These are phyloP conservation scores for Suillus spraguei DNA, from an alignment of 768 basidiomycete species.

Conservation along the genomic window DNA sequence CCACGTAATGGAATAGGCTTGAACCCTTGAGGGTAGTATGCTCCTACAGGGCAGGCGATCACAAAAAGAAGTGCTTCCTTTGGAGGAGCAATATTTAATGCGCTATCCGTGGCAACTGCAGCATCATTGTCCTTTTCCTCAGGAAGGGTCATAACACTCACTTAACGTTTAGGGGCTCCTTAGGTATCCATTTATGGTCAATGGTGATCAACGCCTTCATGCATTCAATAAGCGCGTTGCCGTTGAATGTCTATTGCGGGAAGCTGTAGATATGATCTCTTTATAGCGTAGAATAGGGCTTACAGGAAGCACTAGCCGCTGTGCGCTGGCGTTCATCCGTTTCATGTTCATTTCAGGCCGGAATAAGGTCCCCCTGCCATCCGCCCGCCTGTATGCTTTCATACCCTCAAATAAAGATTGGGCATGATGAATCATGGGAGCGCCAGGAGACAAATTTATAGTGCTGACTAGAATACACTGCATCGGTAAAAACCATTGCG, in stretches of 20 bases:
- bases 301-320: conserved; percentile 76
- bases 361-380: conserved; percentile 81
- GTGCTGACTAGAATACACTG: conserved; percentile 20
- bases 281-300: conserved; percentile 22
- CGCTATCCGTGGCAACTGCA: conserved; percentile 68
- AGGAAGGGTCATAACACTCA: conserved; percentile 23
- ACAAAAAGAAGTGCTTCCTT: conserved; percentile 71
- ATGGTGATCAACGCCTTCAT: conserved; percentile 88
- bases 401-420: conserved; percentile 91
- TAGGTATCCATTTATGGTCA: too few relatives aligned
- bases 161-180: too few relatives aligned
- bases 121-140: neutral
- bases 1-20: conserved; percentile 88
- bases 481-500: conserved; percentile 14
- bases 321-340: conserved; percentile 87
- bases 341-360: conserved; percentile 98
- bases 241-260: conserved; percentile 66
- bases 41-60: conserved; percentile 66
- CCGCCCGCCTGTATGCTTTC: conserved; percentile 84
- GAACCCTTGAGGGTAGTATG: conserved; percentile 86
- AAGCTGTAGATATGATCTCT: conserved; percentile 8
- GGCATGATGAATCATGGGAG: conserved; percentile 90
- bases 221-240: conserved; percentile 69
- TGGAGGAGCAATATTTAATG: conserved; percentile 53
- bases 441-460: conserved; percentile 34